phyloP scores from a whole-genome alignment of 1,139 yeast genomes.

The Blastobotrys capitulatus region DNA sequence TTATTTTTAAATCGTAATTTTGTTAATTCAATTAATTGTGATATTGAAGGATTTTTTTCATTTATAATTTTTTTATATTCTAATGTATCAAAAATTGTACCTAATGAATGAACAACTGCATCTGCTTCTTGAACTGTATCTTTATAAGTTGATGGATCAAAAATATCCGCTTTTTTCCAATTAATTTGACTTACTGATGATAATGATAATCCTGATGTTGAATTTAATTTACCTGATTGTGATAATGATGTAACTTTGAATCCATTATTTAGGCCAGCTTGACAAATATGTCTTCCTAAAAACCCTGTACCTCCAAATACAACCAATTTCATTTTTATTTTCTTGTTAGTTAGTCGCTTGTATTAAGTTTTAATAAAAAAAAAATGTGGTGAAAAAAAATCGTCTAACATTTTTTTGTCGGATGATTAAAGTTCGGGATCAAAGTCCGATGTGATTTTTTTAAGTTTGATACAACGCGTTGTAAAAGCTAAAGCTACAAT shows the following conservation, averaged over 20 bases:
- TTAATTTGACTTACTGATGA: conserved; percentile 55
- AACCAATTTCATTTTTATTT: conserved; percentile 34
- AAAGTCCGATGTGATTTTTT: too few species aligned
- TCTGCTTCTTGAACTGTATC: conserved; percentile 45
- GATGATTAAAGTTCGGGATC: neutral
- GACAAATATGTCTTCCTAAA: conserved; percentile 67
- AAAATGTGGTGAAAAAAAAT: neutral
- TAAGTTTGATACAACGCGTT: too few species aligned
- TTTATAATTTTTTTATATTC: conserved; percentile 50
- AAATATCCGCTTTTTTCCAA: conserved; percentile 66
- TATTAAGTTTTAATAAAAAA: neutral
- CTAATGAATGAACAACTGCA: conserved; percentile 81
- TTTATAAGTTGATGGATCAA: conserved; percentile 42
- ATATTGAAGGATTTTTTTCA: conserved; percentile 9
- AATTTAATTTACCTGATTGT: conserved; percentile 25
- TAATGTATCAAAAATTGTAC: conserved; percentile 61
- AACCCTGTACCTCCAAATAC: conserved; percentile 89
- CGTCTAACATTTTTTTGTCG: neutral
- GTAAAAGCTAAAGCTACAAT: too few species aligned
- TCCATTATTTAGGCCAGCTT: conserved; percentile 58
- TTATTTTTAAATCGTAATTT: neutral
- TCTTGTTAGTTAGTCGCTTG: neutral
- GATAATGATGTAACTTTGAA: conserved; percentile 60
- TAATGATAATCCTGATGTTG: conserved; percentile 21
- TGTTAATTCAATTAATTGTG: conserved; percentile 1